Evolutionary conservation across 495 filamentous ascomycete species (phyloP).

Genomic region (Lophiostoma macrostomum): DNA sequence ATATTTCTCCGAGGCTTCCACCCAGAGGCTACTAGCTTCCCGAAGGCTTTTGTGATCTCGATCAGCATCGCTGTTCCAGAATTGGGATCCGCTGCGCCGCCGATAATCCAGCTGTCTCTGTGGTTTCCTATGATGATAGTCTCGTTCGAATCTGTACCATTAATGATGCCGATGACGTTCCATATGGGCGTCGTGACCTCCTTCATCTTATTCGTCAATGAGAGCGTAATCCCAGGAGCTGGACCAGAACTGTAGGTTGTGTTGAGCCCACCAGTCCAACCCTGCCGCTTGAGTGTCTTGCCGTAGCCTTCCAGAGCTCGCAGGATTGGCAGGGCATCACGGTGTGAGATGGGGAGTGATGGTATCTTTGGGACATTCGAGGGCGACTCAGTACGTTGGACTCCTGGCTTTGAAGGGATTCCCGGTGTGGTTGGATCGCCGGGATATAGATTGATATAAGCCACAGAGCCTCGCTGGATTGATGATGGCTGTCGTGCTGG

Average conservation of each 20-base stretch:
- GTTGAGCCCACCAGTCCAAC: too few species aligned
- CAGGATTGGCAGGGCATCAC: too few species aligned
- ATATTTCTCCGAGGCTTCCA: slow-evolving; percentile 46
- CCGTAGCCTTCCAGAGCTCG: too few species aligned
- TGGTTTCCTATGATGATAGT: slow-evolving; percentile 39
- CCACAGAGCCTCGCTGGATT: too few species aligned
- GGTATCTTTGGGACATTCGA: too few species aligned
- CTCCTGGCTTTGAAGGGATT: too few species aligned
- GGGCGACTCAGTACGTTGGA: too few species aligned
- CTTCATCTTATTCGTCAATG: slow-evolving; percentile 29
- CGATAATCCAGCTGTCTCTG: slow-evolving; percentile 43
- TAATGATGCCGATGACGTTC: slow-evolving; percentile 38
- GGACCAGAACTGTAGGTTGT: slow-evolving; percentile 33
- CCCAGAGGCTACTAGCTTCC: slow-evolving; percentile 42
- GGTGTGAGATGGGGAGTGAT: too few species aligned
- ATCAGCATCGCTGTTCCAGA: slow-evolving; percentile 45
- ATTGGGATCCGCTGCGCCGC: slow-evolving; percentile 48
- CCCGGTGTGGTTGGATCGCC: too few species aligned
- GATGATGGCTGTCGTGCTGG: too few species aligned
- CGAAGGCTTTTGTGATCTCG: slow-evolving; percentile 44
- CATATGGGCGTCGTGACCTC: slow-evolving; percentile 29
- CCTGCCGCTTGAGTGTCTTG: too few species aligned
- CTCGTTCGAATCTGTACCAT: slow-evolving; percentile 35
- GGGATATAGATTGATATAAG: too few species aligned
- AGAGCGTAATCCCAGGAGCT: slow-evolving; percentile 20